Conservation (phyloP, 805 yeast genomes). For the Ogataea saltuana region DNA sequence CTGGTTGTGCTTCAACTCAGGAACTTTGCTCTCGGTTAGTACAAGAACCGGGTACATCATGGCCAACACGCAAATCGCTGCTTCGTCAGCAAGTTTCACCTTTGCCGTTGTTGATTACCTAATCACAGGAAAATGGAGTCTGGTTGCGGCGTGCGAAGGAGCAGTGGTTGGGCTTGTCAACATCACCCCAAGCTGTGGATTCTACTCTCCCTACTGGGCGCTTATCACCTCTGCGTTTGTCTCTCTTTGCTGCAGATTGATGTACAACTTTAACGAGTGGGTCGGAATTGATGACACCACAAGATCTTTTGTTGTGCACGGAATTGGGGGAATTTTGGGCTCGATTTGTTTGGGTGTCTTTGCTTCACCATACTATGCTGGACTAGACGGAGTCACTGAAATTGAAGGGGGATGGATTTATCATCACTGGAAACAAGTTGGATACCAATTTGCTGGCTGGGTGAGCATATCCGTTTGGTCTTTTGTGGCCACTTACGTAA, state of each 20-base stretch:
- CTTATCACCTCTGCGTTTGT: conserved; percentile 43
- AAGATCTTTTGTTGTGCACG: conserved; percentile 47
- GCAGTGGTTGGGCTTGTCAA: conserved; percentile 47
- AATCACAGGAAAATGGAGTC: conserved; percentile 42
- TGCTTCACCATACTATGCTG: conserved; percentile 45
- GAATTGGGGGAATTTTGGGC: conserved; percentile 49
- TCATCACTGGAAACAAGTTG: conserved; percentile 47
- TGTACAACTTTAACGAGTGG: conserved; percentile 40
- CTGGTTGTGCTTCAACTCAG: conserved; percentile 52
- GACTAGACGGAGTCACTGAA: conserved; percentile 44
- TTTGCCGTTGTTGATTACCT: conserved; percentile 46
- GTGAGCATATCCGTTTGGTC: conserved; percentile 47
- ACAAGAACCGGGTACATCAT: conserved; percentile 47
- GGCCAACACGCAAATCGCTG: conserved; percentile 52
- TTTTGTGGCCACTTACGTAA: conserved; percentile 40
- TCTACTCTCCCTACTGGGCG: conserved; percentile 48
- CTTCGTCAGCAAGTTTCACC: conserved; percentile 46
- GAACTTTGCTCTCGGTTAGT: conserved; percentile 43
- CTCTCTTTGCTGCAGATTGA: conserved; percentile 40
- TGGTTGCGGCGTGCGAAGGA: conserved; percentile 47
- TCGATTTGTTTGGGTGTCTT: conserved; percentile 45
- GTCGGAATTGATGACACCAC: conserved; percentile 48
- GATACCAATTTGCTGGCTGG: conserved; percentile 49
- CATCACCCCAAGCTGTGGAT: conserved; percentile 50
- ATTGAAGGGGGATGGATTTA: conserved; percentile 49